phyloP scores from a whole-genome alignment of 2,329 filamentous ascomycete species.

The Albophoma yamanashiensis region DNA sequence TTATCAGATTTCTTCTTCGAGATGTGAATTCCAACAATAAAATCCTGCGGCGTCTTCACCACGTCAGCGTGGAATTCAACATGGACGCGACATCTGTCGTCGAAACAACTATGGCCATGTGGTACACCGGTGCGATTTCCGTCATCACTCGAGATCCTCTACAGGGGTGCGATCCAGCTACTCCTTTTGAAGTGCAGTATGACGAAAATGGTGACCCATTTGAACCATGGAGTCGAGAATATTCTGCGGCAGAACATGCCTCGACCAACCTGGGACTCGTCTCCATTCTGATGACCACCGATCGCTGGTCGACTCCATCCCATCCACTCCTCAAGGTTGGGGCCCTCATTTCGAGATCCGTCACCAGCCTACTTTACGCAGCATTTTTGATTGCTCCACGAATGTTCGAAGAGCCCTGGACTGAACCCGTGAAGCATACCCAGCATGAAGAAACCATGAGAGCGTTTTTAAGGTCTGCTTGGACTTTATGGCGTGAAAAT shows the following conservation, averaged over 20 bases:
- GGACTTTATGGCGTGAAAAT: slow-evolving; percentile 7
- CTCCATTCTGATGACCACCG: slow-evolving; percentile 12
- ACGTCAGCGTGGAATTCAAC: background rate
- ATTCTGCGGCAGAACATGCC: slow-evolving; percentile 4
- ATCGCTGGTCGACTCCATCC: slow-evolving; percentile 6
- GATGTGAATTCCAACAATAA: slow-evolving; percentile 3
- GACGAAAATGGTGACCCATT: background rate
- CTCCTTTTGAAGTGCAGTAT: background rate
- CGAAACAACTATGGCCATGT: slow-evolving; percentile 7
- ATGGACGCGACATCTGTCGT: slow-evolving; percentile 4
- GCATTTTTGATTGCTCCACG: slow-evolving; percentile 9
- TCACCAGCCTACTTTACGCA: slow-evolving; percentile 11
- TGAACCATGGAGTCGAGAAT: slow-evolving; percentile 3
- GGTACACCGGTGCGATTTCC: slow-evolving; percentile 9
- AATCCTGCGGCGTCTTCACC: slow-evolving; percentile 6
- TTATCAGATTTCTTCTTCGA: slow-evolving; percentile 4
- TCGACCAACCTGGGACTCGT: slow-evolving; percentile 13
- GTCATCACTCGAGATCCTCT: slow-evolving; percentile 6
- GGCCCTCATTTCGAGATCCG: slow-evolving; percentile 7
- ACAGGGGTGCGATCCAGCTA: slow-evolving; percentile 5
- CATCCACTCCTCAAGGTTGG: slow-evolving; percentile 8
- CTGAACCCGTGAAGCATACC: background rate
- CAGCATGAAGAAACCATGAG: slow-evolving; percentile 3
- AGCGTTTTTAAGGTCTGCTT: slow-evolving; percentile 7
- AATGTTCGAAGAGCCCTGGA: slow-evolving; percentile 5